A percentile compares a stretch with the other conserved stretches of the same genome.
Conservation (phyloP, 2,329 filamentous ascomycete species). For the Colletotrichum phormii region DNA sequence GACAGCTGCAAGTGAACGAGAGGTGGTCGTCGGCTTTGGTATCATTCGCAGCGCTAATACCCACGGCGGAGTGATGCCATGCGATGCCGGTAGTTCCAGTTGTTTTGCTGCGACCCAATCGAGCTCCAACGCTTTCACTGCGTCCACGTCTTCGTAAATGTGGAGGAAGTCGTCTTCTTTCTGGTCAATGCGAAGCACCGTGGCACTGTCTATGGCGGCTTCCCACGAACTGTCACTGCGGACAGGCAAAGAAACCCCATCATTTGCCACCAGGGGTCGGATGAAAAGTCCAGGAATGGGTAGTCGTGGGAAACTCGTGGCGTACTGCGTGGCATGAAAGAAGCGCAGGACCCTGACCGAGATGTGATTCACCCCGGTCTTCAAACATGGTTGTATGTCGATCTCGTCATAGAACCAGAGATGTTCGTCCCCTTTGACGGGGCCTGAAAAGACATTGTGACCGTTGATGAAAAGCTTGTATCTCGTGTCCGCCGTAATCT, state of each 20-base stretch:
- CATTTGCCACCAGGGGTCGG: neutral
- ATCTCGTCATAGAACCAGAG: conserved; percentile 43
- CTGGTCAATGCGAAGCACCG: conserved; percentile 29
- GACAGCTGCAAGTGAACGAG: neutral
- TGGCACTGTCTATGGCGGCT: conserved; percentile 18
- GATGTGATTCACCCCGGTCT: conserved; percentile 34
- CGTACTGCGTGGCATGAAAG: conserved; percentile 33
- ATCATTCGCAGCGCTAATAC: neutral
- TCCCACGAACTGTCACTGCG: conserved; percentile 29
- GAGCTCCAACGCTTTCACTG: neutral
- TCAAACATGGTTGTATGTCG: conserved; percentile 39
- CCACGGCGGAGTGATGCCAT: neutral
- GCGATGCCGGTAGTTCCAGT: neutral
- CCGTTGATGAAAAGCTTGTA: conserved; percentile 42
- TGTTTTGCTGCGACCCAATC: conserved; percentile 20
- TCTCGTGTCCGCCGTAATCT: conserved; percentile 42
- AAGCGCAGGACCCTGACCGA: conserved; percentile 37
- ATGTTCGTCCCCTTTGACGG: conserved; percentile 40
- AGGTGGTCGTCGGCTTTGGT: neutral
- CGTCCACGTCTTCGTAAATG: conserved; percentile 28
- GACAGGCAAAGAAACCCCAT: neutral
- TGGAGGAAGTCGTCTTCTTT: conserved; percentile 37
- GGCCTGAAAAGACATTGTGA: conserved; percentile 38
- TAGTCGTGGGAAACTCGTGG: conserved; percentile 35
- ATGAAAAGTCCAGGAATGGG: conserved; percentile 32